These are phyloP conservation scores for Psidium friedrichsthalianum DNA, from an alignment of 345 rosid species.

Conservation along the genomic window DNA sequence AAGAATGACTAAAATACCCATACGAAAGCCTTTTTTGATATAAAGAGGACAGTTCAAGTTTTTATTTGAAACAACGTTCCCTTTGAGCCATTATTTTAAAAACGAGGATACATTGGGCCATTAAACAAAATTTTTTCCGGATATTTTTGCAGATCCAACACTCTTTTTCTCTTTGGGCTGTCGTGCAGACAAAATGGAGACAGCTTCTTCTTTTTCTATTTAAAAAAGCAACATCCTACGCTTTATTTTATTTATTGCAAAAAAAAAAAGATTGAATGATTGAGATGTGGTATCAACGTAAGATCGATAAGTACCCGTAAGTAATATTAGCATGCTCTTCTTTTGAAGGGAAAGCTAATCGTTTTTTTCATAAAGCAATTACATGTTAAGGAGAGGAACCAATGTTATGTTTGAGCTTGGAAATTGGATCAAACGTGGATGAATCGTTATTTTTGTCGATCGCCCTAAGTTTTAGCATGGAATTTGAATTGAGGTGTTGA, in stretches of 20 bases:
- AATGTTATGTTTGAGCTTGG: neutral
- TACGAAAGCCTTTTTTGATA: too few relatives aligned
- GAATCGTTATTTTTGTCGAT: neutral
- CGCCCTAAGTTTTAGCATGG: neutral
- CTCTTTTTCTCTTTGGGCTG: neutral
- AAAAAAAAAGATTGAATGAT: neutral
- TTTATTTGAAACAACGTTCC: too few relatives aligned
- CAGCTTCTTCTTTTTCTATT: neutral
- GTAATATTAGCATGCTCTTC: neutral
- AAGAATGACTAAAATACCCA: too few relatives aligned
- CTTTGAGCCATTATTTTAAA: too few relatives aligned
- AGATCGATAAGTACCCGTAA: neutral
- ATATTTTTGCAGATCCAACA: neutral
- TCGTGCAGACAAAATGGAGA: neutral
- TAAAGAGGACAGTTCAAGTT: too few relatives aligned
- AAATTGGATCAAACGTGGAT: neutral
- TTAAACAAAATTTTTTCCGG: too few relatives aligned
- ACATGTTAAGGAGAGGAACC: neutral
- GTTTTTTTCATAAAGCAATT: neutral
- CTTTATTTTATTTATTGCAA: neutral
- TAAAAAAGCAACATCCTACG: neutral
- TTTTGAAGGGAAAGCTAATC: neutral
- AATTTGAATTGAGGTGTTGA: neutral
- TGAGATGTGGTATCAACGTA: neutral
- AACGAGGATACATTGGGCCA: too few relatives aligned